phyloP scores from a whole-genome alignment of 805 yeast genomes.

The Scheffersomyces spartinae region DNA sequence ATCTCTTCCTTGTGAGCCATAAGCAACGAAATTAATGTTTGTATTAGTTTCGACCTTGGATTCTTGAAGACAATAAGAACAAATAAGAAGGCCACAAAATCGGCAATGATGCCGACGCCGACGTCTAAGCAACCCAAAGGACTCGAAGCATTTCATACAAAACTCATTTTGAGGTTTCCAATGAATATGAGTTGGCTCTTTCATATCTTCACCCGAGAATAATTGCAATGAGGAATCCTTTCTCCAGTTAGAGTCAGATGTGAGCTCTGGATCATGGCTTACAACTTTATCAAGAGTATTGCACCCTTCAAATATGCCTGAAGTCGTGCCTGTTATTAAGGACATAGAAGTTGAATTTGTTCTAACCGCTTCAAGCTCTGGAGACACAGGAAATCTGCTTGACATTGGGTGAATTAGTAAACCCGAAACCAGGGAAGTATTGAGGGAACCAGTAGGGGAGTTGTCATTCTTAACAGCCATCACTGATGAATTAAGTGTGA shows the following conservation, averaged over 20 bases:
- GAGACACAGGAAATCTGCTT: no score
- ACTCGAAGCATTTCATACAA: conserved; percentile 29
- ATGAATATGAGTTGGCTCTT: conserved; percentile 28
- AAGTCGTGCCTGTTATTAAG: background rate
- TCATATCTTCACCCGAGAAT: conserved; percentile 3
- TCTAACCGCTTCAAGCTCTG: no score
- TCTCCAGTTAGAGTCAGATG: conserved; percentile 5
- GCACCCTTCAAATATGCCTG: background rate
- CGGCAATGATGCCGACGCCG: conserved; percentile 23
- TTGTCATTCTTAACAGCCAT: background rate
- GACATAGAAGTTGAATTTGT: background rate
- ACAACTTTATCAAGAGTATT: background rate
- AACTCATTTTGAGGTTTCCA: conserved; percentile 29
- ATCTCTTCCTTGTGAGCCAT: no score
- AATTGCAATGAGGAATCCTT: conserved; percentile 6
- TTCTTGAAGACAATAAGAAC: conserved; percentile 17
- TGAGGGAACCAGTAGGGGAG: background rate
- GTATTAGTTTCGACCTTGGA: no score
- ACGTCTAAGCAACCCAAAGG: conserved; percentile 20
- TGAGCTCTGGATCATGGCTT: background rate
- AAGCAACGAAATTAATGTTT: no score
- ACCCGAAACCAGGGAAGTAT: no score
- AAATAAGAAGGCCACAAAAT: conserved; percentile 23
- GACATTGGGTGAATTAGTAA: no score
- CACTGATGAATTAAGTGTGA: conserved; percentile 5